Conservation (phyloP, 139 green algal genomes). For the Asterochloris erici region DNA sequence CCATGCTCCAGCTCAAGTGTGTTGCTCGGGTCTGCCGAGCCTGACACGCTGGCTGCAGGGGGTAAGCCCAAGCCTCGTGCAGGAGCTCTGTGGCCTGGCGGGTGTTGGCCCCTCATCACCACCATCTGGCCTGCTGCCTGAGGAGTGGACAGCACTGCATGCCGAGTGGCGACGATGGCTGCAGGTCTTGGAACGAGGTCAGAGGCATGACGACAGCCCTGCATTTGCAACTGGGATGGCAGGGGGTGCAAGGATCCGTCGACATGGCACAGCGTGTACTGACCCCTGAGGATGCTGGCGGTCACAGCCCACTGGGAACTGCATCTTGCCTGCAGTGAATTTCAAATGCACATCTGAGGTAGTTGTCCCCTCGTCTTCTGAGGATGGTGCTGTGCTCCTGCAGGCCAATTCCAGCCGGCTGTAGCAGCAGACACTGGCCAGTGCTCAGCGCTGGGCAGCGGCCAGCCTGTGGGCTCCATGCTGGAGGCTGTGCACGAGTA, state of each 20-base stretch:
- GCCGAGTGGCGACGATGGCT: slow-evolving; percentile 57
- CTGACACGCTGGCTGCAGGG: slow-evolving; percentile 30
- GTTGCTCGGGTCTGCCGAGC: no score
- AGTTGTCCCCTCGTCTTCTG: neutral
- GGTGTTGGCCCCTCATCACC: neutral
- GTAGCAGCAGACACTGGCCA: neutral
- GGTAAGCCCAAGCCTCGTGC: slow-evolving; percentile 57
- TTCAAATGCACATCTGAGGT: neutral
- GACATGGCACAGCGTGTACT: neutral
- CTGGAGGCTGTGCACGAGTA: slow-evolving; percentile 6
- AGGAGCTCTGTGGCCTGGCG: slow-evolving; percentile 52
- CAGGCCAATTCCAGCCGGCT: slow-evolving; percentile 1
- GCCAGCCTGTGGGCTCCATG: neutral
- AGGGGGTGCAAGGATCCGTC: no score
- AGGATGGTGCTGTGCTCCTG: neutral
- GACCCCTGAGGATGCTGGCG: neutral
- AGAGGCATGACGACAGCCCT: neutral
- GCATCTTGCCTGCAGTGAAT: no score
- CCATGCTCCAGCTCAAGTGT: no score
- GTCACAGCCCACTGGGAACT: neutral
- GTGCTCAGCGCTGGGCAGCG: slow-evolving; percentile 16
- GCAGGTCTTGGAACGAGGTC: slow-evolving; percentile 29
- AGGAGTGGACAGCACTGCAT: slow-evolving; percentile 47
- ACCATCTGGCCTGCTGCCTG: slow-evolving; percentile 20
- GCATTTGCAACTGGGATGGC: no score